Evolutionary conservation across 257 asterid genomes (phyloP).

Genomic region (Eucommia ulmoides): DNA sequence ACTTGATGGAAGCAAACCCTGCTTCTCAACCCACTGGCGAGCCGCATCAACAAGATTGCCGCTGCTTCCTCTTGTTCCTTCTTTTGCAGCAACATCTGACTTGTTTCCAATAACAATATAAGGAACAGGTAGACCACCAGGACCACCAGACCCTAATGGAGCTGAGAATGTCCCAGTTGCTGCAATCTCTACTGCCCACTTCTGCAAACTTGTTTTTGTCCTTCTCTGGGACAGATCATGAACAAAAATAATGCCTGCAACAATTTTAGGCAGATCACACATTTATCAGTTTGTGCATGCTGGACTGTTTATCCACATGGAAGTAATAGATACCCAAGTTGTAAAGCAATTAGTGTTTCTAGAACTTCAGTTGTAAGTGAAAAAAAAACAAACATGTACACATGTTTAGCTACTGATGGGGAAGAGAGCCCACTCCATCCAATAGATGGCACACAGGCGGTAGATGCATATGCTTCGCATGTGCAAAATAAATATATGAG

Average conservation of each 20-base stretch:
- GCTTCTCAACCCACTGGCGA: conserved; percentile 97
- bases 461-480: too few relatives aligned
- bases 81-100: conserved; percentile 72
- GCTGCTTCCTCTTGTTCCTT: conserved; percentile 47
- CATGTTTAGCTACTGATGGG: too few relatives aligned
- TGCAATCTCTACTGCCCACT: conserved; percentile 94
- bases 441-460: too few relatives aligned
- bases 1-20: conserved; percentile 79
- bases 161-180: conserved; percentile 87
- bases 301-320: too few relatives aligned
- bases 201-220: conserved; percentile 76
- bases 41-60: conserved; percentile 27
- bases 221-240: conserved; percentile 94
- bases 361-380: too few relatives aligned
- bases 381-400: too few relatives aligned
- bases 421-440: too few relatives aligned
- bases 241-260: conserved; percentile 77
- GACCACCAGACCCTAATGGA: conserved; percentile 87
- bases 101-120: conserved; percentile 83
- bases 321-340: too few relatives aligned
- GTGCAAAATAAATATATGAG: too few relatives aligned
- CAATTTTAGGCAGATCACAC: background rate
- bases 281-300: too few relatives aligned
- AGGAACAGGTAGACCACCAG: conserved; percentile 96
- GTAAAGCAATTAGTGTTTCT: too few relatives aligned